These are phyloP conservation scores for Mycena rebaudengoi DNA, from an alignment of 768 basidiomycete species.

Conservation along the genomic window DNA sequence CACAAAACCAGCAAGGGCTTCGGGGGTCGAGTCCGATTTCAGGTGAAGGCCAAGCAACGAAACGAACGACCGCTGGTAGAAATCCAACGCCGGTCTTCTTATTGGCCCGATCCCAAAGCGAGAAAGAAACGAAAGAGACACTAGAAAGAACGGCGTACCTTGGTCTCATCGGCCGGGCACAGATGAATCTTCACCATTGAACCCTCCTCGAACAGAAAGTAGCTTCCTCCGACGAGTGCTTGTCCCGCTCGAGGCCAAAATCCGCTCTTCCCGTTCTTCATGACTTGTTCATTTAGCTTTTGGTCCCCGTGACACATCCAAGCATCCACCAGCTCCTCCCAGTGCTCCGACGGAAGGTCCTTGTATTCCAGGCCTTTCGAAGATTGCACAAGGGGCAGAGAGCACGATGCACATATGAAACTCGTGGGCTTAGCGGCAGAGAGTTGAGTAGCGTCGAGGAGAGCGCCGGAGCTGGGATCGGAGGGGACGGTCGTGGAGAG, in stretches of 20 bases:
- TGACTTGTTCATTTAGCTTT: conserved; percentile 75
- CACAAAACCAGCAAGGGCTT: conserved; percentile 73
- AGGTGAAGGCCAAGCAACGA: conserved; percentile 22
- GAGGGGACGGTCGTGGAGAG: conserved; percentile 32
- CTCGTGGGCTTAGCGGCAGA: conserved; percentile 60
- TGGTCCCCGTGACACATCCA: conserved; percentile 99
- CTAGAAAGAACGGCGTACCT: conserved; percentile 60
- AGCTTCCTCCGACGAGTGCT: conserved; percentile 90
- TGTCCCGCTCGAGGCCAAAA: conserved; percentile 82
- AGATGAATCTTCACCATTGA: conserved; percentile 64
- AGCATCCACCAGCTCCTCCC: conserved; percentile 96
- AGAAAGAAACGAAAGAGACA: conserved; percentile 18
- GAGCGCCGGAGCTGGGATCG: conserved; percentile 44
- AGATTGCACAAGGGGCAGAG: conserved; percentile 74
- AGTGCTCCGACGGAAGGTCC: conserved; percentile 94
- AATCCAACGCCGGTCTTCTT: conserved; percentile 93
- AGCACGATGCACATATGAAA: conserved; percentile 84
- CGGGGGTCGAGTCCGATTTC: conserved; percentile 29
- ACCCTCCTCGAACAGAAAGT: conserved; percentile 78
- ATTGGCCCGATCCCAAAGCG: conserved; percentile 66
- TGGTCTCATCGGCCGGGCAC: conserved; percentile 49
- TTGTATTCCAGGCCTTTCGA: conserved; percentile 64
- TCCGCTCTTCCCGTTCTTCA: conserved; percentile 64
- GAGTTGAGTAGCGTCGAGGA: conserved; percentile 79
- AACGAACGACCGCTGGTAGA: conserved; percentile 68